These are phyloP conservation scores for Saccharomyces paradoxus DNA, from an alignment of 805 yeast species.

Conservation along the genomic window DNA sequence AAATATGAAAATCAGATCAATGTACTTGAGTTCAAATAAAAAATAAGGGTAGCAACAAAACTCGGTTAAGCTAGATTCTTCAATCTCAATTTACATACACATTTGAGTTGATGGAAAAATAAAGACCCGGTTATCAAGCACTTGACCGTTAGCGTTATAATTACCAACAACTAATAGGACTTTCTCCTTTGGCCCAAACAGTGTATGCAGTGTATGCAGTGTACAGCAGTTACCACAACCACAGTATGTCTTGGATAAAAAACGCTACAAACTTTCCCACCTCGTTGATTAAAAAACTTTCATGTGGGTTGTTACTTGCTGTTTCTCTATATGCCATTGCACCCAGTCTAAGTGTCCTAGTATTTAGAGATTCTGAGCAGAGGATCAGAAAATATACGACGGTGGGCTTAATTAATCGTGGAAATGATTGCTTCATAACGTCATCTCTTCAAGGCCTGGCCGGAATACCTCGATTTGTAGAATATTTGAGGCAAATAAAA, in stretches of 20 bases:
- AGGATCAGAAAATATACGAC: slow-evolving; percentile 71
- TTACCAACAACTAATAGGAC: background rate
- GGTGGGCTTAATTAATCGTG: slow-evolving; percentile 62
- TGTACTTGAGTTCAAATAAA: too few species aligned
- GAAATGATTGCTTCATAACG: slow-evolving; percentile 91
- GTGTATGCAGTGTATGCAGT: background rate
- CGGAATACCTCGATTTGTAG: slow-evolving; percentile 49
- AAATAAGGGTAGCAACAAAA: background rate
- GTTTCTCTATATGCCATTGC: slow-evolving; percentile 16
- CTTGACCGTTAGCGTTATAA: background rate
- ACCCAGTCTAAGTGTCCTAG: slow-evolving; percentile 9
- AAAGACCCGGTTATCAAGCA: background rate
- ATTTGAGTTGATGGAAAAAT: background rate
- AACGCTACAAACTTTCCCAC: background rate
- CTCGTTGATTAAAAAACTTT: slow-evolving; percentile 16
- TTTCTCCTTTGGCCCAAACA: background rate
- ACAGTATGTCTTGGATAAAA: slow-evolving; percentile 7
- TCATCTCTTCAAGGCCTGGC: slow-evolving; percentile 75
- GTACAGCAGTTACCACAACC: slow-evolving; percentile 8
- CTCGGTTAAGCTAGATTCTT: background rate
- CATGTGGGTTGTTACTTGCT: slow-evolving; percentile 3
- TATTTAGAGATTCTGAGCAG: slow-evolving; percentile 28
- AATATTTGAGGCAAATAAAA: slow-evolving; percentile 37
- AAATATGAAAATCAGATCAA: background rate
- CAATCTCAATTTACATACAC: background rate